A percentile compares a stretch with the other conserved stretches of the same genome.
Evolutionary conservation across 2,329 filamentous ascomycete species (phyloP).

Genomic region (Hawksworthiomyces lignivorus): DNA sequence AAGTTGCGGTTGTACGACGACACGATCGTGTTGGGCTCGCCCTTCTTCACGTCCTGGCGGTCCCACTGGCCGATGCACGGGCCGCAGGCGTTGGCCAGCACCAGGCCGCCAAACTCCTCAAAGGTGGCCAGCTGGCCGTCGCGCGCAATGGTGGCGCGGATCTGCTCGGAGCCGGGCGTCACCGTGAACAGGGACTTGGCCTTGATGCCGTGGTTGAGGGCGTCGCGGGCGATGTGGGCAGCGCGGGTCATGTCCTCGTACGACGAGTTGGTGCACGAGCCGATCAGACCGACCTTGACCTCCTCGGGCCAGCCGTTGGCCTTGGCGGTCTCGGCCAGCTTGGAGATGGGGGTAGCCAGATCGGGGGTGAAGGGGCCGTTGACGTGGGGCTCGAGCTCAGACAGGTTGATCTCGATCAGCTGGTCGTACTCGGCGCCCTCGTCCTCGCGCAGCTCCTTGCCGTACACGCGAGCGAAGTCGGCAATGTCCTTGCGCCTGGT

Average conservation of each 20-base stretch:
- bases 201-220: slow-evolving; percentile 87
- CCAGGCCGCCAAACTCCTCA: slow-evolving; percentile 90
- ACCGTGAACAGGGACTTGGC: slow-evolving; percentile 89
- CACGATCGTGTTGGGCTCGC: slow-evolving; percentile 90
- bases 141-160: slow-evolving; percentile 83
- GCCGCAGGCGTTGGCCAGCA: slow-evolving; percentile 91
- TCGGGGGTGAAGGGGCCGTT: slow-evolving; percentile 99
- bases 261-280: slow-evolving; percentile 91
- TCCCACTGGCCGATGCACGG: slow-evolving; percentile 96
- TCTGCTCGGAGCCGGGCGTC: slow-evolving; percentile 94
- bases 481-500: slow-evolving; percentile 89
- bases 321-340: slow-evolving; percentile 92
- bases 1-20: slow-evolving; percentile 99
- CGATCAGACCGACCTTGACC: slow-evolving; percentile 93
- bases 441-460: slow-evolving; percentile 78
- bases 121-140: slow-evolving; percentile 91
- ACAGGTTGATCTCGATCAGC: slow-evolving; percentile 91
- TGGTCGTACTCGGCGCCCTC: slow-evolving; percentile 92
- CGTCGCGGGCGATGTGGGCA: slow-evolving; percentile 80
- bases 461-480: slow-evolving; percentile 79
- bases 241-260: slow-evolving; percentile 89
- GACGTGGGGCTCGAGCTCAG: slow-evolving; percentile 92
- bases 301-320: slow-evolving; percentile 94
- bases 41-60: slow-evolving; percentile 87
- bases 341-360: slow-evolving; percentile 93